These are phyloP conservation scores for Russula ochroleuca DNA, from an alignment of 768 basidiomycete genomes.

Conservation along the genomic window DNA sequence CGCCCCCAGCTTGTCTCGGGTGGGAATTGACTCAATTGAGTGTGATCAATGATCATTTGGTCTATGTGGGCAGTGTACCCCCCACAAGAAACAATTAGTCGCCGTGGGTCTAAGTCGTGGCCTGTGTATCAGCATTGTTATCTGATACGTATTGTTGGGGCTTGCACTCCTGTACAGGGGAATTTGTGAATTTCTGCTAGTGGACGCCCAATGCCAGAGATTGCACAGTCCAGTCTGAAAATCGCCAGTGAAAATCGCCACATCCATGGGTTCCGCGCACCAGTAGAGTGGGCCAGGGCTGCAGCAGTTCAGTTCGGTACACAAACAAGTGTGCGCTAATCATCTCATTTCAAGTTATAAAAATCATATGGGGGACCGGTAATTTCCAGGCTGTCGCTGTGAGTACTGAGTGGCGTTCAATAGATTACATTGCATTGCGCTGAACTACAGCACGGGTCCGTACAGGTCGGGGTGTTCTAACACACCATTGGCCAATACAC, in stretches of 20 bases:
- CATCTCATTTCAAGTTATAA: not conserved
- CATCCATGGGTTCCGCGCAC: not conserved
- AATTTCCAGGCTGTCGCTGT: not conserved
- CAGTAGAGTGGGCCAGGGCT: not conserved
- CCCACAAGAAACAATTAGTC: no score
- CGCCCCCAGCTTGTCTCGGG: not conserved
- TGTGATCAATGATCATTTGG: not conserved
- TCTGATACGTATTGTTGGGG: not conserved
- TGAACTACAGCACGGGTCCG: not conserved
- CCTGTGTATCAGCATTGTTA: not conserved
- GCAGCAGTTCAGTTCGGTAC: not conserved
- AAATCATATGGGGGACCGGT: not conserved
- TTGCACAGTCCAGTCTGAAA: not conserved
- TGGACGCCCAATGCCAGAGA: not conserved
- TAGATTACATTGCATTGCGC: not conserved
- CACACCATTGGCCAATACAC: not conserved
- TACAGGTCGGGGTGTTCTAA: not conserved
- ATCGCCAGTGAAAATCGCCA: no score
- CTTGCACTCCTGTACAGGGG: not conserved
- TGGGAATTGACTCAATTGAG: no score
- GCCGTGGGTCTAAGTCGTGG: not conserved
- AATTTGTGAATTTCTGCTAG: not conserved
- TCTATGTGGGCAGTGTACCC: not conserved
- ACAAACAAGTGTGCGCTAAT: not conserved
- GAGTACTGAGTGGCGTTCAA: no score